Conservation (phyloP, 116 monocot species). For the Cymodocea nodosa region DNA sequence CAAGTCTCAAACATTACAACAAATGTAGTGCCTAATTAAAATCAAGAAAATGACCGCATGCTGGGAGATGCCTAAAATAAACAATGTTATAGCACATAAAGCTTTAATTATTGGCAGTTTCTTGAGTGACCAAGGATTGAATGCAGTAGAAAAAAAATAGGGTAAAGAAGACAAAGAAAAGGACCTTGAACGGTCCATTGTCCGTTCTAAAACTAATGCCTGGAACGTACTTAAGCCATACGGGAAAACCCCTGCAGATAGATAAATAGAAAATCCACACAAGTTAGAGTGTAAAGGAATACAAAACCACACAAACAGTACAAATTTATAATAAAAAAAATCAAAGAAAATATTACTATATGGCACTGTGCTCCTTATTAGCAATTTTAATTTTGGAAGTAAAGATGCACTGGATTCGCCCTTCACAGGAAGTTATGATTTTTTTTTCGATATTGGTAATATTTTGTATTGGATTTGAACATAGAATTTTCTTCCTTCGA, state of each 20-base stretch:
- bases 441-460: too few species aligned
- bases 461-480: too few species aligned
- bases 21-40: background rate
- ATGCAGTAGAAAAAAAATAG: background rate
- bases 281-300: background rate
- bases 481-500: too few species aligned
- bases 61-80: too few species aligned
- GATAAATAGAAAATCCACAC: background rate
- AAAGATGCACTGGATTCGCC: too few species aligned
- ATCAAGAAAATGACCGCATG: background rate
- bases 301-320: background rate
- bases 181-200: constrained; percentile 94
- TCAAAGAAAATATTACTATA: too few species aligned
- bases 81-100: too few species aligned
- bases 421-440: too few species aligned
- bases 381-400: too few species aligned
- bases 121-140: background rate
- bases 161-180: background rate
- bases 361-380: too few species aligned
- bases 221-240: constrained; percentile 98
- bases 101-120: too few species aligned
- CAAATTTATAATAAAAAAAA: too few species aligned
- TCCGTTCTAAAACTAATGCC: constrained; percentile 99
- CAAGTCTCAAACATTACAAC: background rate
- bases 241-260: constrained; percentile 71